Evolutionary conservation across 1,139 yeast species (phyloP).

Genomic region (Diutina pseudorugosa): DNA sequence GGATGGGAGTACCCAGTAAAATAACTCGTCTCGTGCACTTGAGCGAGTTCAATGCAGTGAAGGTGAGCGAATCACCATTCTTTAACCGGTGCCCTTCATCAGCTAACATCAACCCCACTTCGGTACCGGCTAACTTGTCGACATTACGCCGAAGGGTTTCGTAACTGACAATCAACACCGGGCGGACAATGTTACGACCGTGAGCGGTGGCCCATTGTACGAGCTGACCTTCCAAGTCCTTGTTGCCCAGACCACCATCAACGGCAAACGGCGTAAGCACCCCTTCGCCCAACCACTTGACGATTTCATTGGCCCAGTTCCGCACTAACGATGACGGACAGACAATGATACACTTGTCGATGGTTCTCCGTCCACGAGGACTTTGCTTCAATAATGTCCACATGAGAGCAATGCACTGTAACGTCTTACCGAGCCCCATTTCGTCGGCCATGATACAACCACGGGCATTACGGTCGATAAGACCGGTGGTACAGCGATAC

Average conservation of each 20-base stretch:
- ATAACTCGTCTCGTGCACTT: slow-evolving; percentile 84
- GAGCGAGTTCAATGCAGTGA: slow-evolving; percentile 73
- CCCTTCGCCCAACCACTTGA: slow-evolving; percentile 93
- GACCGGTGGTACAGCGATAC: slow-evolving; percentile 83
- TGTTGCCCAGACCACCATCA: slow-evolving; percentile 74
- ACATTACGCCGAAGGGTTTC: slow-evolving; percentile 87
- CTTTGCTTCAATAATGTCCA: slow-evolving; percentile 91
- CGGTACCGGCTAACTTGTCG: slow-evolving; percentile 61
- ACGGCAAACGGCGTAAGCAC: slow-evolving; percentile 79
- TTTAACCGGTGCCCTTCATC: slow-evolving; percentile 96
- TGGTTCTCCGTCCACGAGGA: slow-evolving; percentile 77
- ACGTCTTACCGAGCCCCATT: slow-evolving; percentile 95
- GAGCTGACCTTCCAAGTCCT: slow-evolving; percentile 55
- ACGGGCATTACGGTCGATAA: slow-evolving; percentile 73
- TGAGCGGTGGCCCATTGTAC: slow-evolving; percentile 81
- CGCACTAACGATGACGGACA: slow-evolving; percentile 93
- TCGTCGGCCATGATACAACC: slow-evolving; percentile 99
- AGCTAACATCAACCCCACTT: slow-evolving; percentile 80
- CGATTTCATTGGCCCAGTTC: slow-evolving; percentile 96
- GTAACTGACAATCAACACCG: slow-evolving; percentile 89
- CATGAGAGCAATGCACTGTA: slow-evolving; percentile 84
- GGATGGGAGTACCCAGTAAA: slow-evolving; percentile 94
- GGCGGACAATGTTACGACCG: slow-evolving; percentile 85
- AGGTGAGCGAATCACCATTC: slow-evolving; percentile 89
- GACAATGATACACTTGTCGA: slow-evolving; percentile 83